phyloP scores from a whole-genome alignment of 2,329 filamentous ascomycete species.

The Trichoderma atrobrunneum region DNA sequence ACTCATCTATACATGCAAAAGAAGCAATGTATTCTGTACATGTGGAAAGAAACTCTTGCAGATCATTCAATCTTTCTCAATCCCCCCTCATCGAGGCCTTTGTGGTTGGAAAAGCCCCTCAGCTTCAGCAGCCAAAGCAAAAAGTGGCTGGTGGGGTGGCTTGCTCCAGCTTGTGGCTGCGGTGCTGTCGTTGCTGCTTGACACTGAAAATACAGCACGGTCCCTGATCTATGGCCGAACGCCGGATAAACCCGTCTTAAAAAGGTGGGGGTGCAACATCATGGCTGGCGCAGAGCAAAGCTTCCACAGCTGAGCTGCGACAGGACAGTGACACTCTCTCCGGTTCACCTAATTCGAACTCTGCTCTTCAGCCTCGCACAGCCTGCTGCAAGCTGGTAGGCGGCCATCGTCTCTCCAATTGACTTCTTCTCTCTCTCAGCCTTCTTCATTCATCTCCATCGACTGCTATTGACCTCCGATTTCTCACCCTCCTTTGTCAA shows the following conservation, averaged over 20 bases:
- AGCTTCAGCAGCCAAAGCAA: background rate
- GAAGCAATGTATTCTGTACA: background rate
- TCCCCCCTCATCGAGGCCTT: background rate
- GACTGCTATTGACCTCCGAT: background rate
- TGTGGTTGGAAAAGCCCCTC: background rate
- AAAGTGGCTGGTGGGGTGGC: constrained; percentile 15
- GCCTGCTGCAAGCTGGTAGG: constrained; percentile 10
- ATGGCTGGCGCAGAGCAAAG: constrained; percentile 17
- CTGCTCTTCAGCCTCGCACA: constrained; percentile 17
- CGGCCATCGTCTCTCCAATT: constrained; percentile 19
- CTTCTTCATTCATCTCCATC: background rate
- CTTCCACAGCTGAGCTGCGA: constrained; percentile 18
- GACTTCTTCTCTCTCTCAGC: constrained; percentile 9
- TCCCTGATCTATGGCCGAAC: constrained; percentile 16
- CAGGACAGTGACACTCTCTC: constrained; percentile 21
- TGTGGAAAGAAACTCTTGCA: background rate
- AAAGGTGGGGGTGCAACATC: constrained; percentile 18
- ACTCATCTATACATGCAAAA: background rate
- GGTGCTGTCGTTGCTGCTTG: background rate
- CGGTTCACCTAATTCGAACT: constrained; percentile 2
- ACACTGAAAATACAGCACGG: background rate
- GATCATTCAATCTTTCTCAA: background rate
- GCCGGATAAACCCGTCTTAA: constrained; percentile 12
- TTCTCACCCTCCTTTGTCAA: background rate
- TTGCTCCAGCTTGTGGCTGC: background rate